Percentiles rank a stretch among this genome's conserved stretches.
These are phyloP conservation scores for Canariomyces notabilis DNA, from an alignment of 2,329 filamentous ascomycete genomes.

Conservation along the genomic window DNA sequence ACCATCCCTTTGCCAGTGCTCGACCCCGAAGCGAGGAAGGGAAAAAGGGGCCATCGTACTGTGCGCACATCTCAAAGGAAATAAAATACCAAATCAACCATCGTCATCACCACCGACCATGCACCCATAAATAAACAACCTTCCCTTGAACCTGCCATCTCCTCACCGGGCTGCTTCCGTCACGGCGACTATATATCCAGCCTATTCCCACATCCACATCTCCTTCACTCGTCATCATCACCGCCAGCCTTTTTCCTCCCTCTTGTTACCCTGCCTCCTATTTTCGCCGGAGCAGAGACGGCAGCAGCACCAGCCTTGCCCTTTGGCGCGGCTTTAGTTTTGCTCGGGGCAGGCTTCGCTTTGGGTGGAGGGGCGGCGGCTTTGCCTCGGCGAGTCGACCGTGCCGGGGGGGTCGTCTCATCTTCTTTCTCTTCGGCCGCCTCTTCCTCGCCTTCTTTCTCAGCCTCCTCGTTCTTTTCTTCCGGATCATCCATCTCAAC, in stretches of 20 bases:
- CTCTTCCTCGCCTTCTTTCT: background rate
- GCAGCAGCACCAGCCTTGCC: slow-evolving; percentile 10
- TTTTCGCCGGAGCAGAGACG: slow-evolving; percentile 1
- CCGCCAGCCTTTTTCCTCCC: slow-evolving; percentile 15
- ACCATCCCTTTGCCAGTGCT: too few relatives aligned
- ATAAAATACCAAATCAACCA: too few relatives aligned
- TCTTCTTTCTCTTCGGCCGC: slow-evolving; percentile 5
- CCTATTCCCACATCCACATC: background rate
- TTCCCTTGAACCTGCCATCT: too few relatives aligned
- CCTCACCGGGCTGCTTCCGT: too few relatives aligned
- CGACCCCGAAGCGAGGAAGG: too few relatives aligned
- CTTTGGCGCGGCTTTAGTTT: slow-evolving; percentile 9
- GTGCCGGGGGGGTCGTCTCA: background rate
- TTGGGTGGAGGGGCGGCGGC: background rate
- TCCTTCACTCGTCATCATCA: background rate
- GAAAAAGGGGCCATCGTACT: too few relatives aligned
- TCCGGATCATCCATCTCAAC: slow-evolving; percentile 12
- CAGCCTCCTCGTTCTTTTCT: background rate
- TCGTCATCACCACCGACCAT: too few relatives aligned
- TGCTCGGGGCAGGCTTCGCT: background rate
- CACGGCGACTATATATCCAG: background rate
- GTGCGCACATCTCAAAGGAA: too few relatives aligned
- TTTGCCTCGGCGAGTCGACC: background rate
- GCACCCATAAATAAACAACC: too few relatives aligned
- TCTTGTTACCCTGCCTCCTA: slow-evolving; percentile 11